These are phyloP conservation scores for Penicillium longicatenatum DNA, from an alignment of 495 filamentous ascomycete species.

Conservation along the genomic window DNA sequence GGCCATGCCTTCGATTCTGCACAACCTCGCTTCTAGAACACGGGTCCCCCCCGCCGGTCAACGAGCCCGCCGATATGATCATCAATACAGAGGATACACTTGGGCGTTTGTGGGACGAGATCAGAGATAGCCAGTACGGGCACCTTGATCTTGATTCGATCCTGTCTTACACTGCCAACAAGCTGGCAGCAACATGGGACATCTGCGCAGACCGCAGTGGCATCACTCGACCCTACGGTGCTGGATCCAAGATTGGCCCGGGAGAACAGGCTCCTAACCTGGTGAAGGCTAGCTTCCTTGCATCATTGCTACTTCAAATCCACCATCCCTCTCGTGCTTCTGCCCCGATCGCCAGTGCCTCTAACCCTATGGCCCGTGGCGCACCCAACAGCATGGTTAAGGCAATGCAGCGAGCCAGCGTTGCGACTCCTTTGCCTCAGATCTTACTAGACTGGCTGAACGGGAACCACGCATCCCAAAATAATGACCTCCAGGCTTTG, in stretches of 20 bases:
- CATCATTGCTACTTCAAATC: slow-evolving; percentile 68
- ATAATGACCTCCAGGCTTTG: slow-evolving; percentile 60
- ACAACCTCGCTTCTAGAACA: slow-evolving; percentile 40
- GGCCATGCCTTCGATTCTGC: slow-evolving; percentile 51
- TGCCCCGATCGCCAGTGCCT: slow-evolving; percentile 29
- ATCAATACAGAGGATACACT: slow-evolving; percentile 47
- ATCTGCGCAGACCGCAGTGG: slow-evolving; percentile 45
- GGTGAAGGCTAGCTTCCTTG: slow-evolving; percentile 73
- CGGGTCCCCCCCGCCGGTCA: slow-evolving; percentile 34
- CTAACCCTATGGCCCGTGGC: slow-evolving; percentile 25
- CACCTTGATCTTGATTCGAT: slow-evolving; percentile 55
- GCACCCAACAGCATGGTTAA: slow-evolving; percentile 34
- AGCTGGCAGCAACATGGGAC: slow-evolving; percentile 62
- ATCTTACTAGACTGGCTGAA: slow-evolving; percentile 80
- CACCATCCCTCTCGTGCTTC: slow-evolving; percentile 62
- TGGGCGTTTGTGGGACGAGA: slow-evolving; percentile 56
- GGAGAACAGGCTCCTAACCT: slow-evolving; percentile 57
- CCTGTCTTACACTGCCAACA: slow-evolving; percentile 55
- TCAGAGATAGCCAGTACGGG: slow-evolving; percentile 52
- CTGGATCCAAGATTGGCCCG: slow-evolving; percentile 60
- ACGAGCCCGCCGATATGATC: slow-evolving; percentile 49
- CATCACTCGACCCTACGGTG: slow-evolving; percentile 50
- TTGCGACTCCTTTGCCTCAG: slow-evolving; percentile 61
- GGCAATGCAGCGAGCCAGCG: slow-evolving; percentile 37
- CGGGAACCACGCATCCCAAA: slow-evolving; percentile 63